These are phyloP conservation scores for Pythium pectinolyticum DNA, from an alignment of 352 stramenopile genomes.

Conservation along the genomic window DNA sequence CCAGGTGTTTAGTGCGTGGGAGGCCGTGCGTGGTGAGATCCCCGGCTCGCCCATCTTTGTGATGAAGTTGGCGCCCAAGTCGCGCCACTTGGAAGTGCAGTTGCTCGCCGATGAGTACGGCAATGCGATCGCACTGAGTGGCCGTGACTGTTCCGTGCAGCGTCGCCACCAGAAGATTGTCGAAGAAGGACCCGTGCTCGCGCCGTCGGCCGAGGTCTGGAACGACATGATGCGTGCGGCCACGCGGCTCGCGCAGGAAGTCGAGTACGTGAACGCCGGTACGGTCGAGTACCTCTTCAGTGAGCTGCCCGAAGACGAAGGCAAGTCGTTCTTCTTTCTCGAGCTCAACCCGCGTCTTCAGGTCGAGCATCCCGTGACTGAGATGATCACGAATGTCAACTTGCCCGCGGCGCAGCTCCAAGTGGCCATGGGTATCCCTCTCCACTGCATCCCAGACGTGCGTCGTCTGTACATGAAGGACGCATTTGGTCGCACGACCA, in stretches of 20 bases:
- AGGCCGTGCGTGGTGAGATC: constrained; percentile 98
- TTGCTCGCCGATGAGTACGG: constrained; percentile 98
- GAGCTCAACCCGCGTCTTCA: constrained; percentile 99
- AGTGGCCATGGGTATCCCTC: constrained; percentile 99
- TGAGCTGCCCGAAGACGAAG: constrained; percentile 88
- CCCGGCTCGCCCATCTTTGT: constrained; percentile 99
- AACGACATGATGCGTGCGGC: constrained; percentile 98
- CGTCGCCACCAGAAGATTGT: constrained; percentile 99
- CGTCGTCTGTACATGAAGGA: constrained; percentile 96
- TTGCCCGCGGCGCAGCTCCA: constrained; percentile 97
- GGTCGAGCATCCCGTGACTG: constrained; percentile 98
- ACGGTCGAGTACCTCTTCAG: constrained; percentile 99
- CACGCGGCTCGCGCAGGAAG: constrained; percentile 96
- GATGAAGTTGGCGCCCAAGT: constrained; percentile 98
- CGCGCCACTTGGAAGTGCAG: constrained; percentile 99
- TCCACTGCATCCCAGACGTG: constrained; percentile 98
- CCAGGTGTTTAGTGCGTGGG: constrained; percentile 93
- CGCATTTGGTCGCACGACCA: constrained; percentile 89
- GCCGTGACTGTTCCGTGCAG: constrained; percentile 99
- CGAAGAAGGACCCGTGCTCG: constrained; percentile 97
- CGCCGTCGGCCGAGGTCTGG: constrained; percentile 93
- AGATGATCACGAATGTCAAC: constrained; percentile 99
- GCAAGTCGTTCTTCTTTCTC: constrained; percentile 98
- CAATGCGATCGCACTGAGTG: constrained; percentile 98
- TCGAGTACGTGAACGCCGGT: constrained; percentile 98